A percentile compares a stretch with the other conserved stretches of the same genome.
These are phyloP conservation scores for Pistacia atlantica DNA, from an alignment of 345 rosid genomes.

Conservation along the genomic window DNA sequence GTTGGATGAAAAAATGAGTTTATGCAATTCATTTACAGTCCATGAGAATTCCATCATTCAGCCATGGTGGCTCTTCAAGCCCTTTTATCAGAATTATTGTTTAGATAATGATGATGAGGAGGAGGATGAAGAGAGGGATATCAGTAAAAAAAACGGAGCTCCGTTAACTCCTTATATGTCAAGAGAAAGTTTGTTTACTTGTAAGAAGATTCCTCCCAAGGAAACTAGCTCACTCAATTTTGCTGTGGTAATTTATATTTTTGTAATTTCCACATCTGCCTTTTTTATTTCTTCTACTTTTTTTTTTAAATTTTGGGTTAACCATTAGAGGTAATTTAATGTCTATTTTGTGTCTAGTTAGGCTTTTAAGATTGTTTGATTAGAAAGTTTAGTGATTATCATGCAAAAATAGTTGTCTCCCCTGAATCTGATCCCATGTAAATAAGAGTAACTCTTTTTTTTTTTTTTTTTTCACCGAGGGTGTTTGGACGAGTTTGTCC, in stretches of 20 bases:
- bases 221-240: slow-evolving; percentile 19
- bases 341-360: too few relatives aligned
- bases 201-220: slow-evolving; percentile 18
- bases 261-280: background rate
- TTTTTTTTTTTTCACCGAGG: too few relatives aligned
- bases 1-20: background rate
- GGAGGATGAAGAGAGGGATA: background rate
- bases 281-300: background rate
- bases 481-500: too few relatives aligned
- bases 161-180: too few relatives aligned
- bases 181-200: background rate
- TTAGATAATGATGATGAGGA: background rate
- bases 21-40: background rate
- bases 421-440: too few relatives aligned
- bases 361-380: too few relatives aligned
- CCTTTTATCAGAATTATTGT: background rate
- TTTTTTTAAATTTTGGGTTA: too few relatives aligned
- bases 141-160: background rate
- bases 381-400: too few relatives aligned
- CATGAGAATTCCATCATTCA: background rate
- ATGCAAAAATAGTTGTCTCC: too few relatives aligned
- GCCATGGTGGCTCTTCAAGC: background rate
- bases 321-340: too few relatives aligned
- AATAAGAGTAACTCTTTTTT: too few relatives aligned
- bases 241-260: slow-evolving; percentile 11